Evolutionary conservation across 75 land plant species (phyloP).

Genomic region (Pseudotsuga menziesii): DNA sequence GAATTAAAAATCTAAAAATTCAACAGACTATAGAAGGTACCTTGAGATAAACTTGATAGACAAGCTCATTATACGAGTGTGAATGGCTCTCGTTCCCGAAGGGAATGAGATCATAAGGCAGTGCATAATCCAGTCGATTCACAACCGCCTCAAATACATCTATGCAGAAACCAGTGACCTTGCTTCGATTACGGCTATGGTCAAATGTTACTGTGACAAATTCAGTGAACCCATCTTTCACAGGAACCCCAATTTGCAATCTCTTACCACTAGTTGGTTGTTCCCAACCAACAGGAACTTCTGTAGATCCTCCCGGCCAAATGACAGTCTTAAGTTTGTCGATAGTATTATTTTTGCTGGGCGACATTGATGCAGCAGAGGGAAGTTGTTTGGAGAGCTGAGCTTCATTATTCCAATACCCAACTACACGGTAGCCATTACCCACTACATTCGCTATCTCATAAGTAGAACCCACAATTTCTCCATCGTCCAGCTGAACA

Average conservation of each 20-base stretch:
- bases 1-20: too few species aligned
- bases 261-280: slow-evolving; percentile 21
- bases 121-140: slow-evolving; percentile 20
- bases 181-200: not conserved
- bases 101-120: slow-evolving; percentile 17
- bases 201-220: slow-evolving; percentile 4
- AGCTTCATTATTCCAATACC: slow-evolving; percentile 11
- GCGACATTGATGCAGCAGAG: not conserved
- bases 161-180: slow-evolving; percentile 22
- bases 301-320: slow-evolving; percentile 34
- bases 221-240: slow-evolving; percentile 25
- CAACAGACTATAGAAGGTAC: not conserved
- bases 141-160: slow-evolving; percentile 32
- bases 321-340: slow-evolving; percentile 11
- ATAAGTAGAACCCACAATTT: not conserved
- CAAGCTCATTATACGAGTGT: slow-evolving; percentile 7
- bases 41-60: slow-evolving; percentile 11
- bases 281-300: slow-evolving; percentile 26
- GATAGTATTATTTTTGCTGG: not conserved
- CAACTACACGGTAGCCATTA: not conserved
- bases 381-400: not conserved
- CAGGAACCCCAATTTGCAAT: slow-evolving; percentile 30
- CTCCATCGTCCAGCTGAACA: slow-evolving; percentile 6
- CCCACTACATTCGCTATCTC: slow-evolving; percentile 12
- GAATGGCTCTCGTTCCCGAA: slow-evolving; percentile 8